phyloP scores from a whole-genome alignment of 345 rosid genomes.

The Eucalyptus tenuipes region DNA sequence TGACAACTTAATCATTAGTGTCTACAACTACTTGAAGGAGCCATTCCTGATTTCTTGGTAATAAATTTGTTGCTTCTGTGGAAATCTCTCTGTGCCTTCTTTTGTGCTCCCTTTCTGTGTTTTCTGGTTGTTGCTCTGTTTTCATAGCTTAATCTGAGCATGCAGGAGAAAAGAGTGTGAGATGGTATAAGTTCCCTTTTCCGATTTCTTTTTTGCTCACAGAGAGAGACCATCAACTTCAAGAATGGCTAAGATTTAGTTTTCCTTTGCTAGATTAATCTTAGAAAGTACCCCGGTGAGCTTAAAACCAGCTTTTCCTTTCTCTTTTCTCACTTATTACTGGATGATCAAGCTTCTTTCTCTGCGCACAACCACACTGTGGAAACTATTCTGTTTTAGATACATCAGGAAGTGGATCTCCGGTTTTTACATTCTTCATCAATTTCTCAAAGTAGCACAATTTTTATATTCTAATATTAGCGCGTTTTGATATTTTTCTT shows the following conservation, averaged over 20 bases:
- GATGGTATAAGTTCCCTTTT: neutral
- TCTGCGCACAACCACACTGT: neutral
- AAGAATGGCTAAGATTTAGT: neutral
- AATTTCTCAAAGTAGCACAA: neutral
- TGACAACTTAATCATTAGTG: slow-evolving; percentile 50
- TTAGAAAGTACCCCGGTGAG: neutral
- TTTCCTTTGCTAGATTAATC: neutral
- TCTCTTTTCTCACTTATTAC: neutral
- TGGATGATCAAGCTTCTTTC: neutral
- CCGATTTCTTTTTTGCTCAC: neutral
- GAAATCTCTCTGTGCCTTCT: neutral
- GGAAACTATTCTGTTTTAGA: neutral
- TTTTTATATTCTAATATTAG: neutral
- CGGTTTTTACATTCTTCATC: neutral
- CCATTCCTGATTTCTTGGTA: slow-evolving; percentile 65
- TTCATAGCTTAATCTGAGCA: neutral
- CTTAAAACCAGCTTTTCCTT: neutral
- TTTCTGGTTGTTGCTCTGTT: neutral
- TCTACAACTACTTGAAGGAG: slow-evolving; percentile 52
- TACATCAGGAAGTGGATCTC: neutral
- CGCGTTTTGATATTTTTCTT: neutral
- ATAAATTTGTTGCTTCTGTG: neutral
- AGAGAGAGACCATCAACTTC: neutral
- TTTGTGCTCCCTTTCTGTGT: neutral
- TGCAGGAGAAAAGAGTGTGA: neutral